phyloP scores from a whole-genome alignment of 2,329 filamentous ascomycete species.

The Metarhizium rileyi region DNA sequence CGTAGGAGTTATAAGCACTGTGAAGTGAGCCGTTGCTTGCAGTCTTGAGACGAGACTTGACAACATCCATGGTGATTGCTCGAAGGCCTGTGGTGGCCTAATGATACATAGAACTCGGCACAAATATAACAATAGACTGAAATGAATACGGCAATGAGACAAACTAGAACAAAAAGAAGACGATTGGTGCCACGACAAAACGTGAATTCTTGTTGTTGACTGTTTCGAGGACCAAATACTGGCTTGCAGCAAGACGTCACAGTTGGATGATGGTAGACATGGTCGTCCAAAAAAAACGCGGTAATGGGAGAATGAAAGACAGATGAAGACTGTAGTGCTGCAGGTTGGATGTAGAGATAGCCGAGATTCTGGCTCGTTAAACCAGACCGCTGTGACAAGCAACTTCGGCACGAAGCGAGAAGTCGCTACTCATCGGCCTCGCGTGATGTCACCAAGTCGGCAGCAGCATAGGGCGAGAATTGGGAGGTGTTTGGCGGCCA shows the following conservation, averaged over 20 bases:
- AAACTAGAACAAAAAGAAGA: constrained; percentile 8
- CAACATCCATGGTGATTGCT: constrained; percentile 19
- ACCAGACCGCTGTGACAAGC: not conserved
- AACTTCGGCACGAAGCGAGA: not conserved
- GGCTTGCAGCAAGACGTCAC: constrained; percentile 5
- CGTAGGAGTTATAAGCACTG: constrained; percentile 20
- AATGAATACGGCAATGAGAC: constrained; percentile 5
- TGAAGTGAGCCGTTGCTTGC: constrained; percentile 31
- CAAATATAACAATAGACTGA: constrained; percentile 6
- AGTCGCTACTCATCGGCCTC: not conserved
- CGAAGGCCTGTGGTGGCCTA: not conserved
- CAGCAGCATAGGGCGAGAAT: not conserved
- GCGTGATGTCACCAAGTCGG: not conserved
- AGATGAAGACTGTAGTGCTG: constrained; percentile 2
- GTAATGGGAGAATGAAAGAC: constrained; percentile 4
- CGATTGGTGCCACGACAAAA: constrained; percentile 6
- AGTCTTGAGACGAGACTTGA: constrained; percentile 21
- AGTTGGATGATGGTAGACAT: constrained; percentile 8
- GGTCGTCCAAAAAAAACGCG: constrained; percentile 8
- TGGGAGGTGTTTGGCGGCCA: not conserved
- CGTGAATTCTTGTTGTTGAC: constrained; percentile 1
- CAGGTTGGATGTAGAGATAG: not conserved
- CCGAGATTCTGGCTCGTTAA: not conserved
- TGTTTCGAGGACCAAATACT: constrained; percentile 3
- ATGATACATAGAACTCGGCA: not conserved